Evolutionary conservation across 2,329 filamentous ascomycete genomes (phyloP).

Genomic region (Verticillium klebahnii): DNA sequence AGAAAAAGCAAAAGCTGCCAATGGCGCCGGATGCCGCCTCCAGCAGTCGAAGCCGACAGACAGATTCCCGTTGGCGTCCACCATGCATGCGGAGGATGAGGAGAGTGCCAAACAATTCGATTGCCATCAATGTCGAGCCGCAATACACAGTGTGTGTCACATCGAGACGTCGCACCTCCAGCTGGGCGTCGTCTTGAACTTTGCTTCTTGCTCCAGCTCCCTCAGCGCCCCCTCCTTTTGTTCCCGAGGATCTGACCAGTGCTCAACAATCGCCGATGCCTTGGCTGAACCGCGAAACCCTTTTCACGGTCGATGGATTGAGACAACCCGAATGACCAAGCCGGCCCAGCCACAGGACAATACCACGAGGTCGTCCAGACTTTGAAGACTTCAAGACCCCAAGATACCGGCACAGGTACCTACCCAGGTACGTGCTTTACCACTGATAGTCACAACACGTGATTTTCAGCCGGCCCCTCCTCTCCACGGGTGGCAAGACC

Average conservation of each 20-base stretch:
- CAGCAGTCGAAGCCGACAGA: too few relatives aligned
- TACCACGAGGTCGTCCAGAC: neutral
- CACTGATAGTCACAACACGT: neutral
- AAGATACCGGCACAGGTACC: too few relatives aligned
- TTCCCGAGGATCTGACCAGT: neutral
- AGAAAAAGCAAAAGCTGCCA: too few relatives aligned
- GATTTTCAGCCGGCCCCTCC: neutral
- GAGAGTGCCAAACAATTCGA: neutral
- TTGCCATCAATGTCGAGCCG: neutral
- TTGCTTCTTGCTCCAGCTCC: neutral
- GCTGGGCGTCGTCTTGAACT: neutral
- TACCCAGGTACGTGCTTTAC: too few relatives aligned
- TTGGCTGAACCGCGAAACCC: neutral
- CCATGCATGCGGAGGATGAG: neutral
- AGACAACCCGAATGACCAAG: neutral
- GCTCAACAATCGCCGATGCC: neutral
- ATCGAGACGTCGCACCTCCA: neutral
- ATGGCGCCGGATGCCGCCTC: too few relatives aligned
- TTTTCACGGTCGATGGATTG: neutral
- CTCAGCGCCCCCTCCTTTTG: neutral
- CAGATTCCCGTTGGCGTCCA: too few relatives aligned
- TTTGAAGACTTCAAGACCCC: neutral
- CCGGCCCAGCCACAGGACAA: neutral
- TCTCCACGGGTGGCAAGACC: neutral
- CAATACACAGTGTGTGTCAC: neutral